Conservation (phyloP, 345 rosid genomes). For the Aquilaria malaccensis region DNA sequence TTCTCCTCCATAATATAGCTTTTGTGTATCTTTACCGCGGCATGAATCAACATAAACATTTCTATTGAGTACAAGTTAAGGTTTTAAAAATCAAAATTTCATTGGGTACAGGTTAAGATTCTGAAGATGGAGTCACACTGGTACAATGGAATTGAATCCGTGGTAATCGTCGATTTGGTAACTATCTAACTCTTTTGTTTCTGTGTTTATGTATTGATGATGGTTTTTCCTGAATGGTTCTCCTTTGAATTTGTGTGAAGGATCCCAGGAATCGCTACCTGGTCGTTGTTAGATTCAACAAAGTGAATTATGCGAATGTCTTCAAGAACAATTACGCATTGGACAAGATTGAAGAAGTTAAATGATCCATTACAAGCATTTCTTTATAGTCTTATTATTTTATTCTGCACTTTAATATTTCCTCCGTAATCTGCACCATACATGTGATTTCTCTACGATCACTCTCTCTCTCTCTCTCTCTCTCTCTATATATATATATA, state of each 20-base stretch:
- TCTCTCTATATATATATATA: too few relatives aligned
- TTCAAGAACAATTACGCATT: constrained; percentile 30
- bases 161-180: constrained; percentile 28
- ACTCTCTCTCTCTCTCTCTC: too few relatives aligned
- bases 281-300: constrained; percentile 27
- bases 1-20: constrained; percentile 64
- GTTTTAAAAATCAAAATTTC: neutral
- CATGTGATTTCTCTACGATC: too few relatives aligned
- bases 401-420: too few relatives aligned
- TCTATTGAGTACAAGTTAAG: too few relatives aligned
- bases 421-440: too few relatives aligned
- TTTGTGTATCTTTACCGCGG: constrained; percentile 63
- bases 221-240: neutral
- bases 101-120: constrained; percentile 19
- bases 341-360: constrained; percentile 21
- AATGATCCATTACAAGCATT: neutral
- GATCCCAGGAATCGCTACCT: constrained; percentile 31
- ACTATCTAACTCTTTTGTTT: neutral
- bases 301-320: constrained; percentile 29
- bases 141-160: constrained; percentile 23
- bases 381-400: too few relatives aligned
- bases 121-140: constrained; percentile 26
- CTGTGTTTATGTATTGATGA: neutral
- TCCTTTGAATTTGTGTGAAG: neutral
- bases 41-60: constrained; percentile 4